Evolutionary conservation across 176 grass and related monocot species (phyloP), one percentile per base, ranked within the genome.

Genomic region (Puccinellia tenuiflora): DNA sequence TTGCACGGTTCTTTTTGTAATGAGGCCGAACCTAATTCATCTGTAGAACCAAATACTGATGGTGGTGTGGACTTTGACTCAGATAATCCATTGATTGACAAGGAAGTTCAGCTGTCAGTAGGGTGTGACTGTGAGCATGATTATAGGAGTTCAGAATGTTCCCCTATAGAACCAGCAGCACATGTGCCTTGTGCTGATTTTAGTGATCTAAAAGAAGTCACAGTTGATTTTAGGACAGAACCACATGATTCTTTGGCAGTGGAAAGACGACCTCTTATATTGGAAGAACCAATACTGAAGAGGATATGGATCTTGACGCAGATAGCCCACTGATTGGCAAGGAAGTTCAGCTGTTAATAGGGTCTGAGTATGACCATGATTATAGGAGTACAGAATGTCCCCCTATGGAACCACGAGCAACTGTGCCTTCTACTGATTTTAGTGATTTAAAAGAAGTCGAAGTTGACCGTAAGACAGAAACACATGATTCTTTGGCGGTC

Each of bases 41-140:
- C 66, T 48, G 30, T 40, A 77, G 76, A 71, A 52, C 45, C 69
- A 83, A 73, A 64, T 83, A 38, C 47, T 90, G 79, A 47, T 22
- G 25, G 55, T 38, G n/a, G 50, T 47, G 75, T 79, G 65, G 43
- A 89, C 59, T 59, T 77, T 34, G 35, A 57, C 59, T 79, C 20
- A 68, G 85, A 85, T 16, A 66, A 62, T 77, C 21, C 34, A 62
- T 21, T 50, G 50, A 21, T 7, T 28, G 21, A 52, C 15, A 65
- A 77, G 11, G 78, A 78, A 72, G 37, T 57, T 37, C 54, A 22
- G 4, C 48, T 70, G 34, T 72, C 69, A 56, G 17, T 85, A 24
- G 72, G 15, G 31, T 6, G 5, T 86, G 73, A 63, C 15, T 21
- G 1, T 67, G 39, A 55, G 67, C 28, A 46, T 53, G 76, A 57